Percentiles rank a stretch among this genome's conserved stretches.
Conservation (phyloP, 306 rosid genomes). For the Ormosia emarginata region DNA sequence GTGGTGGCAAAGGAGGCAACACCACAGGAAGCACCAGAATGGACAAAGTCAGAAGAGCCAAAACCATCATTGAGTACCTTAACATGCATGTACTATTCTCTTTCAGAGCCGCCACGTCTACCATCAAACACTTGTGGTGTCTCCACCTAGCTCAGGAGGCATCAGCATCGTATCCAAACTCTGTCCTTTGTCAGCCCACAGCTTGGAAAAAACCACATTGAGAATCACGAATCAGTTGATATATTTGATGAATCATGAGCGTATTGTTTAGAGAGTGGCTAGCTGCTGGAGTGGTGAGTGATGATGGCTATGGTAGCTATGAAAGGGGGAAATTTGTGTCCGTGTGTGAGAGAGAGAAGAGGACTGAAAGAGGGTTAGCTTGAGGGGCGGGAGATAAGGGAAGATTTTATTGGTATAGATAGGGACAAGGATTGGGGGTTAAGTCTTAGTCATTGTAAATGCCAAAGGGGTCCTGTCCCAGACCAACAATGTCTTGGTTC, state of each 20-base stretch:
- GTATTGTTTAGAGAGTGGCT: not conserved
- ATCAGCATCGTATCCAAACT: not conserved
- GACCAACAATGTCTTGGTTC: slow-evolving; percentile 25
- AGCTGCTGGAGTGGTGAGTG: not conserved
- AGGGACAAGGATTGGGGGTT: not conserved
- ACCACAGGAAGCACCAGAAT: slow-evolving; percentile 50
- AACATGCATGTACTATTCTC: slow-evolving; percentile 26
- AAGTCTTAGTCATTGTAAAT: not conserved
- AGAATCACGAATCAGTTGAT: not conserved
- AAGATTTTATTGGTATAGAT: not conserved
- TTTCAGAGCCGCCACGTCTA: not conserved
- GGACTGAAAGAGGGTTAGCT: not conserved
- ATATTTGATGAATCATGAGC: not conserved
- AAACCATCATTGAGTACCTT: slow-evolving; percentile 27
- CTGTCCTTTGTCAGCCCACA: not conserved
- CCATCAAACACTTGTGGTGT: not conserved
- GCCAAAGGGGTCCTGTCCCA: slow-evolving; percentile 8
- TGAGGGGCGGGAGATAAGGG: not conserved
- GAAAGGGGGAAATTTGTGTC: not conserved
- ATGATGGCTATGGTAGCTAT: not conserved
- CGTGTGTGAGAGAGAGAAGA: not conserved
- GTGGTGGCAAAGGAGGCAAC: slow-evolving; percentile 65
- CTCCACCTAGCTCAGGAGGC: not conserved
- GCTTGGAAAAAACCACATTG: not conserved
- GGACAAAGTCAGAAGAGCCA: slow-evolving; percentile 35